phyloP scores from a whole-genome alignment of 495 filamentous ascomycete species.

The Pyronema omphalodes region DNA sequence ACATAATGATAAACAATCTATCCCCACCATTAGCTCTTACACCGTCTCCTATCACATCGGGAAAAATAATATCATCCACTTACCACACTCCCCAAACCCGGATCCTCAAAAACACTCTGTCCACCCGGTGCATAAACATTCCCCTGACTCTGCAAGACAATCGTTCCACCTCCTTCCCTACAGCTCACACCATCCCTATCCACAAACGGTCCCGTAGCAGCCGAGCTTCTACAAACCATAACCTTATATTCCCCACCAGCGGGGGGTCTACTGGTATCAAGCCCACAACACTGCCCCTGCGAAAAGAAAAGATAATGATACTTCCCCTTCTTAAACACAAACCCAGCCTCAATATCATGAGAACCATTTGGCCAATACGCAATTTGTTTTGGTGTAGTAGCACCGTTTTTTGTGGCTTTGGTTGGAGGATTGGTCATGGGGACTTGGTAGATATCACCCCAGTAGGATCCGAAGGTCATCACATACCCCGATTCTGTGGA shows the following conservation, averaged over 20 bases:
- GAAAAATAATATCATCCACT: slow-evolving; percentile 15
- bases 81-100: slow-evolving; percentile 1
- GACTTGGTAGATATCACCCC: slow-evolving; percentile 47
- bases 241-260: slow-evolving; percentile 48
- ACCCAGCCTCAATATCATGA: slow-evolving; percentile 40
- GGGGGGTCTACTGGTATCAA: slow-evolving; percentile 29
- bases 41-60: slow-evolving; percentile 12
- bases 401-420: slow-evolving; percentile 23
- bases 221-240: slow-evolving; percentile 39
- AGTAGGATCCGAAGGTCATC: slow-evolving; percentile 53
- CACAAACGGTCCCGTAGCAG: slow-evolving; percentile 38
- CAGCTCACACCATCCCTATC: slow-evolving; percentile 41
- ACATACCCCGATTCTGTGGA: slow-evolving; percentile 29
- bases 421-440: slow-evolving; percentile 30
- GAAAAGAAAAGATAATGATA: slow-evolving; percentile 55
- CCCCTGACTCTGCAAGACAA: slow-evolving; percentile 42
- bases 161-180: slow-evolving; percentile 40
- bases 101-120: slow-evolving; percentile 32
- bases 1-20: slow-evolving; percentile 14
- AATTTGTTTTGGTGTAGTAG: slow-evolving; percentile 30
- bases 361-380: slow-evolving; percentile 36
- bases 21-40: slow-evolving; percentile 33
- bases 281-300: slow-evolving; percentile 40
- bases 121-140: slow-evolving; percentile 55
- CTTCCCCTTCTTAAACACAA: slow-evolving; percentile 34